Percentiles rank a stretch among this genome's conserved stretches.
phyloP scores from a whole-genome alignment of 257 asterid genomes.

The Cruciata laevipes region DNA sequence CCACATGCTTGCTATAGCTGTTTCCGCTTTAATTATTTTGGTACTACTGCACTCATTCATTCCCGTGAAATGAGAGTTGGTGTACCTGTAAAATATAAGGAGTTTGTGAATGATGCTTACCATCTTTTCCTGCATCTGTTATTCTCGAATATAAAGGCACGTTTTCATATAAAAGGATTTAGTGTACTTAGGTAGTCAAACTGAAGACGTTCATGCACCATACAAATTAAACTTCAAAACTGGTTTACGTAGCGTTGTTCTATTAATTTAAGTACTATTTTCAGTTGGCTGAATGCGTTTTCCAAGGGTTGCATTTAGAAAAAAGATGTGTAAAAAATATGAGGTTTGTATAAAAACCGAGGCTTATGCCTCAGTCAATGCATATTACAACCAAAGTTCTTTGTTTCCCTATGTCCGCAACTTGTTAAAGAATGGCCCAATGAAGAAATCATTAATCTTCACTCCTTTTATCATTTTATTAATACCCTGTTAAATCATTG shows the following conservation, averaged over 20 bases:
- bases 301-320: no score
- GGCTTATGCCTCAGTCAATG: neutral
- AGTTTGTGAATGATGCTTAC: neutral
- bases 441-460: neutral
- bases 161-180: neutral
- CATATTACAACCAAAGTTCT: neutral
- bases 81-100: neutral
- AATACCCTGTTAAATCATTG: neutral
- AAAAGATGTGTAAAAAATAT: no score
- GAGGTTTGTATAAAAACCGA: neutral
- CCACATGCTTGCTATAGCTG: neutral
- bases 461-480: neutral
- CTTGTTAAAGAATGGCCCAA: neutral
- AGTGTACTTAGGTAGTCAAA: neutral
- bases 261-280: no score
- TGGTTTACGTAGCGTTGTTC: neutral
- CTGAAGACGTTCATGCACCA: neutral
- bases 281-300: no score
- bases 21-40: neutral
- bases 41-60: neutral
- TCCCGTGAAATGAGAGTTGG: neutral
- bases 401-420: neutral
- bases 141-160: no score
- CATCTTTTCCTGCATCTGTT: no score
- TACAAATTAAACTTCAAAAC: neutral